Conservation (phyloP, 441 rosid species). For the Eutrema salsugineum region DNA sequence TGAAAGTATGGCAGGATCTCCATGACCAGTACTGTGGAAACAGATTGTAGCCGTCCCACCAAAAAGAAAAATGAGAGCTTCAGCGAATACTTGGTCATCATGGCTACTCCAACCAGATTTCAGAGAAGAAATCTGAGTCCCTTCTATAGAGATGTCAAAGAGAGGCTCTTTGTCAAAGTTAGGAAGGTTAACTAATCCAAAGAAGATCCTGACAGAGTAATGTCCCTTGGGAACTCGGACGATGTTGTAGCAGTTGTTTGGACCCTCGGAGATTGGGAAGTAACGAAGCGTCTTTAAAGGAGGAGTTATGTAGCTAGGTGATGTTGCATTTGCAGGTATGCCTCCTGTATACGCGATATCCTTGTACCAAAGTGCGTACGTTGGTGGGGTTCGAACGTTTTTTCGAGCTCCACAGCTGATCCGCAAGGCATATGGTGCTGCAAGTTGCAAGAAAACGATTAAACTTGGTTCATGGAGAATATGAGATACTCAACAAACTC, state of each 20-base stretch:
- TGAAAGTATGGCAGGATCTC: conserved; percentile 84
- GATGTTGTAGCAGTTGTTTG: conserved; percentile 81
- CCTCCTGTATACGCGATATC: conserved; percentile 97
- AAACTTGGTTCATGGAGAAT: no score
- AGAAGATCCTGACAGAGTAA: conserved; percentile 81
- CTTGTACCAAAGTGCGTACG: conserved; percentile 85
- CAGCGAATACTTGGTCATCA: conserved; percentile 79
- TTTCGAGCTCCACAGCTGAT: conserved; percentile 88
- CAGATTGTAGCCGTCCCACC: conserved; percentile 77
- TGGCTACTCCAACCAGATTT: conserved; percentile 81
- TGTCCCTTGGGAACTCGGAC: conserved; percentile 72
- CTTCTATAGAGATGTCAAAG: conserved; percentile 86
- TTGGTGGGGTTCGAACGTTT: conserved; percentile 59
- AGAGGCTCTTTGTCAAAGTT: conserved; percentile 71
- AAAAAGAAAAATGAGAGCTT: conserved; percentile 67
- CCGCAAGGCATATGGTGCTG: conserved; percentile 90
- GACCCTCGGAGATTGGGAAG: conserved; percentile 87
- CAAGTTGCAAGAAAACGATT: conserved; percentile 2
- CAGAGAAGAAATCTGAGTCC: conserved; percentile 74
- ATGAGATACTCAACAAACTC: no score
- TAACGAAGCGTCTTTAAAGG: conserved; percentile 70
- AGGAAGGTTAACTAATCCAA: conserved; percentile 47
- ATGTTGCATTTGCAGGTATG: conserved; percentile 59
- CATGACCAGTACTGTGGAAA: conserved; percentile 97
- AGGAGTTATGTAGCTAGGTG: conserved; percentile 61